Evolutionary conservation across 371 early-diverging fungal species (phyloP).

Genomic region (Mucor racemosus): DNA sequence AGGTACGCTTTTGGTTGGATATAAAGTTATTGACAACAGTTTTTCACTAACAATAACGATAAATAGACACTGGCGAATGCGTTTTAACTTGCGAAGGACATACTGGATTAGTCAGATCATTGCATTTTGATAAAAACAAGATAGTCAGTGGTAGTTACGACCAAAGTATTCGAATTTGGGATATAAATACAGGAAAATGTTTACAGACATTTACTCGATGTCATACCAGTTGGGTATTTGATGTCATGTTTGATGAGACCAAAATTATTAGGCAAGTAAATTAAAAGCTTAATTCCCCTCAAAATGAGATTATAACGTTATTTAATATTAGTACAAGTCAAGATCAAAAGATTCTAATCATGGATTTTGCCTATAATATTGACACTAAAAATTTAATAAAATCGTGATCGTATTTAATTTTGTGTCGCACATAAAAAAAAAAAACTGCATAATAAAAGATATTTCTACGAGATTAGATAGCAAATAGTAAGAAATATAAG

Average conservation of each 20-base stretch:
- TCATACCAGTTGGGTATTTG: slow-evolving; percentile 90
- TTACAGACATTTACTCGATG: slow-evolving; percentile 61
- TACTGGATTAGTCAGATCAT: slow-evolving; percentile 87
- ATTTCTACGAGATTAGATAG: not conserved
- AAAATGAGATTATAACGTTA: not conserved
- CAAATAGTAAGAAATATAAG: no score
- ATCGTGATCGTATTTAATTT: slow-evolving; percentile 1
- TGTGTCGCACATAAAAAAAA: not conserved
- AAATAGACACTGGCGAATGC: slow-evolving; percentile 71
- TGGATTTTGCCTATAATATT: slow-evolving; percentile 74
- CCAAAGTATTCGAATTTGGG: slow-evolving; percentile 95
- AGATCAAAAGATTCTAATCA: slow-evolving; percentile 77
- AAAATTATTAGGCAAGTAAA: slow-evolving; percentile 69
- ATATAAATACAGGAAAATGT: slow-evolving; percentile 51
- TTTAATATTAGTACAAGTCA: slow-evolving; percentile 60
- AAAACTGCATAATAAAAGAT: not conserved
- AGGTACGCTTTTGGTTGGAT: not conserved
- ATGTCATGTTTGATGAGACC: slow-evolving; percentile 80
- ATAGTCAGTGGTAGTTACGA: slow-evolving; percentile 77
- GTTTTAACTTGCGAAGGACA: slow-evolving; percentile 77
- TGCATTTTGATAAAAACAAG: slow-evolving; percentile 72
- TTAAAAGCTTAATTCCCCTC: not conserved
- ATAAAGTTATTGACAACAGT: not conserved
- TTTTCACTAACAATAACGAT: not conserved
- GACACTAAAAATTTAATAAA: slow-evolving; percentile 42